Percentiles rank a stretch among this genome's conserved stretches.
phyloP scores from a whole-genome alignment of 2,329 filamentous ascomycete species.

The Nakataea oryzae region DNA sequence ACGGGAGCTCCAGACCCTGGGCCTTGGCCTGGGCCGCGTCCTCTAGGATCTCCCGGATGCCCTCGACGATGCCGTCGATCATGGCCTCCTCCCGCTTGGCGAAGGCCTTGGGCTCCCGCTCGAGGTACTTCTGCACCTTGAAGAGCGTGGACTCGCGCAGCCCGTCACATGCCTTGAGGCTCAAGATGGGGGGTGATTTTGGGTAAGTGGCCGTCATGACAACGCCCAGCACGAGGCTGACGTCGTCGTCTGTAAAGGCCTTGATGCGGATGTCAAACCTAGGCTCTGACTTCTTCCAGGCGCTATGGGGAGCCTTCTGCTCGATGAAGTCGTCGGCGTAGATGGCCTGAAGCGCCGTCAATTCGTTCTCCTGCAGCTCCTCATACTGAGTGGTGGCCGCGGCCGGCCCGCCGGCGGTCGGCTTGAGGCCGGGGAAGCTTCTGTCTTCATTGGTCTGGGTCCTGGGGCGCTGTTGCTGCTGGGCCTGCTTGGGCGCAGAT shows the following conservation, averaged over 20 bases:
- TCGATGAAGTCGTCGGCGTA: conserved; percentile 82
- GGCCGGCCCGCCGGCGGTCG: conserved; percentile 25
- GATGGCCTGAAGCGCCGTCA: conserved; percentile 76
- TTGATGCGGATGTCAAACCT: conserved; percentile 73
- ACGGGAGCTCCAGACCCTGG: conserved; percentile 67
- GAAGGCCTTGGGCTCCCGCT: conserved; percentile 45
- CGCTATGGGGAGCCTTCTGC: conserved; percentile 57
- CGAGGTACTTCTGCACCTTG: conserved; percentile 56
- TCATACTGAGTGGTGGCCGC: conserved; percentile 51
- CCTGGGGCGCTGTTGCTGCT: neutral
- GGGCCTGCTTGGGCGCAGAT: conserved; percentile 18
- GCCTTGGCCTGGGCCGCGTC: conserved; percentile 73
- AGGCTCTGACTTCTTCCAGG: conserved; percentile 86
- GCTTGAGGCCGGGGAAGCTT: conserved; percentile 37
- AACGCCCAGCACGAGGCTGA: conserved; percentile 62
- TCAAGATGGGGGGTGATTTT: conserved; percentile 66
- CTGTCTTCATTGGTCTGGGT: conserved; percentile 28
- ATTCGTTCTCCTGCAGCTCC: conserved; percentile 79
- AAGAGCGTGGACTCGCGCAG: conserved; percentile 62
- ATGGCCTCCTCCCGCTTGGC: conserved; percentile 44
- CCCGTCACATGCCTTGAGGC: conserved; percentile 51
- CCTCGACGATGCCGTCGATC: conserved; percentile 56
- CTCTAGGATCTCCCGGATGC: conserved; percentile 68
- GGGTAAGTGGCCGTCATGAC: conserved; percentile 86
- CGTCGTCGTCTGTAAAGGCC: conserved; percentile 61